These are phyloP conservation scores for Podospora pseudopauciseta DNA, from an alignment of 495 filamentous ascomycete species.

Conservation along the genomic window DNA sequence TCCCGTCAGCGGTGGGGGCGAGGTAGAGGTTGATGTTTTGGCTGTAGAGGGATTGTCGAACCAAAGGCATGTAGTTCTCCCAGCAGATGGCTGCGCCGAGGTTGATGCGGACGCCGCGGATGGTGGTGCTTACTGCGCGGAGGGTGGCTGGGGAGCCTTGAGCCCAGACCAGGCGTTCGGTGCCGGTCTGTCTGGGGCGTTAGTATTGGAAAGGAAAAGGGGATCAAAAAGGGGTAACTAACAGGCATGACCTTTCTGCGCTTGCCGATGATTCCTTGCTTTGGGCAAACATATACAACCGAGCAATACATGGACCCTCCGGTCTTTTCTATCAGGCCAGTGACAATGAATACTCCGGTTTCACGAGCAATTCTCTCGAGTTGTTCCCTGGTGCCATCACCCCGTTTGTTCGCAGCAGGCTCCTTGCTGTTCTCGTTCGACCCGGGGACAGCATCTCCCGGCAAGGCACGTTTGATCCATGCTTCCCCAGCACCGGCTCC, in stretches of 20 bases:
- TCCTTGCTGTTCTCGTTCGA: constrained; percentile 53
- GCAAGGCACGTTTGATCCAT: constrained; percentile 64
- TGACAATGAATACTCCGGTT: constrained; percentile 74
- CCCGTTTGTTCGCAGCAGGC: constrained; percentile 51
- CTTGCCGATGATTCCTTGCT: constrained; percentile 71
- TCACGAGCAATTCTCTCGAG: constrained; percentile 71
- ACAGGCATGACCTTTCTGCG: constrained; percentile 88
- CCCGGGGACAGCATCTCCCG: constrained; percentile 47
- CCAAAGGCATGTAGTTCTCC: constrained; percentile 95
- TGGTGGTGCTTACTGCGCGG: constrained; percentile 73
- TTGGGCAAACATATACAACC: constrained; percentile 78
- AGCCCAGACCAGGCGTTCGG: constrained; percentile 84
- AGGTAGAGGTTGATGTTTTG: constrained; percentile 94
- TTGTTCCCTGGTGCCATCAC: constrained; percentile 81
- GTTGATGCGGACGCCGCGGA: constrained; percentile 72
- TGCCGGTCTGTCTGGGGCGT: constrained; percentile 56
- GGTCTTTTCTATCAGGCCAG: constrained; percentile 72
- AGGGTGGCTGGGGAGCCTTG: constrained; percentile 80
- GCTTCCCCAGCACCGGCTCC: constrained; percentile 61
- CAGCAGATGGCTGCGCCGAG: constrained; percentile 90
- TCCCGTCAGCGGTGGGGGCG: constrained; percentile 82
- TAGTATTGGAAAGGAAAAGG: neutral
- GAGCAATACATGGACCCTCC: constrained; percentile 84
- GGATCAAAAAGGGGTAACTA: constrained; percentile 25
- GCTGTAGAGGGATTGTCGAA: constrained; percentile 67